These are phyloP conservation scores for Pilatotrama ljubarskyi DNA, from an alignment of 768 basidiomycete species.

Conservation along the genomic window DNA sequence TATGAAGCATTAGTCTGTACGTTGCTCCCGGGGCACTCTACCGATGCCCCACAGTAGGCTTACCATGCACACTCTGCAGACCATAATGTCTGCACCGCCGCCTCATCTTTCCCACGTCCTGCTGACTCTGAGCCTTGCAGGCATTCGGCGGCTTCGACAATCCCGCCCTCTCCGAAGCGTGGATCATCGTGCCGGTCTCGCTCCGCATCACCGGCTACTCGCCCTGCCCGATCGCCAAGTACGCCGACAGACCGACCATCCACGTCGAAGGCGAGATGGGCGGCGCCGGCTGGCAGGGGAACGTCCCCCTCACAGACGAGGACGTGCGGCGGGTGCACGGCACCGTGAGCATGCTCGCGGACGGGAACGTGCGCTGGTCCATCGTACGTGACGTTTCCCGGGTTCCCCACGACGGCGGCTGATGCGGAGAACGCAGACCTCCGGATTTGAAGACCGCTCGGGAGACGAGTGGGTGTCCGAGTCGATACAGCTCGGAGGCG, in stretches of 20 bases:
- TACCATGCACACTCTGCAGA: neutral
- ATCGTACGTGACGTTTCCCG: constrained; percentile 36
- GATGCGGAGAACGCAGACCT: constrained; percentile 3
- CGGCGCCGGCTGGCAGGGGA: constrained; percentile 33
- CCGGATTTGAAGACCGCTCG: constrained; percentile 21
- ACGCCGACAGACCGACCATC: constrained; percentile 48
- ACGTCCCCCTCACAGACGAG: constrained; percentile 24
- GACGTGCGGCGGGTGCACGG: constrained; percentile 42
- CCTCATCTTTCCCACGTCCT: neutral
- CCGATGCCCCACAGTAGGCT: too few species aligned
- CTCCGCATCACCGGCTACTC: constrained; percentile 37
- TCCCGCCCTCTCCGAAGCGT: constrained; percentile 40
- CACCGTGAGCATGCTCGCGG: constrained; percentile 48
- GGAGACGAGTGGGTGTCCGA: constrained; percentile 53
- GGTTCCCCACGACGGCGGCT: too few species aligned
- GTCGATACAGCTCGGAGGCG: constrained; percentile 56
- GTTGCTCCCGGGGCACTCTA: too few species aligned
- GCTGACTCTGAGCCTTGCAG: neutral
- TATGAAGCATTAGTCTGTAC: constrained; percentile 1
- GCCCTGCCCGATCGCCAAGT: constrained; percentile 23
- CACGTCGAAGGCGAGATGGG: constrained; percentile 48
- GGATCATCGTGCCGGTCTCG: constrained; percentile 54
- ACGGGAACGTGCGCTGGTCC: constrained; percentile 53
- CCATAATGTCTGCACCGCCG: neutral
- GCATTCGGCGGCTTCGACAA: constrained; percentile 10